Conservation (phyloP, 2,329 filamentous ascomycete species). For the Ophiostoma fasciatum region DNA sequence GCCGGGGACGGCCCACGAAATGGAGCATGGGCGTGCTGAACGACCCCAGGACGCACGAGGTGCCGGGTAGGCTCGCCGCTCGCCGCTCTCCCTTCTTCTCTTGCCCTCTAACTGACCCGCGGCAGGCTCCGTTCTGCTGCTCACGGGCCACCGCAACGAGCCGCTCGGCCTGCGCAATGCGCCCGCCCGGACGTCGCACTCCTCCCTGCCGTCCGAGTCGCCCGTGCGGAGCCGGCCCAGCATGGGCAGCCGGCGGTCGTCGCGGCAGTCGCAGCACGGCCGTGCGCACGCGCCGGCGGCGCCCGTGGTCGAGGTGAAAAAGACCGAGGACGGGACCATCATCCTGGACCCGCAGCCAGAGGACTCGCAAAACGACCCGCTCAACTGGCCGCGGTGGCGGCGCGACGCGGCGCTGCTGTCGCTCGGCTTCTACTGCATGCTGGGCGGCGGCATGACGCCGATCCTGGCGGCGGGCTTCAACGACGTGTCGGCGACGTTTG, state of each 20-base stretch:
- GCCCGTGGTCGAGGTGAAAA: no score
- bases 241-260: constrained; percentile 25
- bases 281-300: no score
- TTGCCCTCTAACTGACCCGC: constrained; percentile 1
- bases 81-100: not conserved
- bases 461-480: constrained; percentile 82
- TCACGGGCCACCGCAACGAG: constrained; percentile 40
- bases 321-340: no score
- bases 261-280: constrained; percentile 21
- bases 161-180: constrained; percentile 43
- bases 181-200: constrained; percentile 42
- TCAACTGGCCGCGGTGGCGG: constrained; percentile 64
- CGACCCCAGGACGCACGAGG: constrained; percentile 67
- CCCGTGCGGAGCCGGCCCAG: constrained; percentile 17
- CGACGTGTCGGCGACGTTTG: constrained; percentile 52
- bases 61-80: constrained; percentile 64
- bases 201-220: constrained; percentile 35
- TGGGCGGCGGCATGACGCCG: constrained; percentile 86
- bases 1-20: constrained; percentile 18
- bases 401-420: constrained; percentile 68
- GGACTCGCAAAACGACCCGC: constrained; percentile 32
- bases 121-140: constrained; percentile 41
- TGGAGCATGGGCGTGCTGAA: constrained; percentile 72
- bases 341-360: constrained; percentile 30
- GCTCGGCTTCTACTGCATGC: constrained; percentile 81